These are phyloP conservation scores for Fusarium sterilihyphosum DNA, from an alignment of 2,329 filamentous ascomycete species.

Conservation along the genomic window DNA sequence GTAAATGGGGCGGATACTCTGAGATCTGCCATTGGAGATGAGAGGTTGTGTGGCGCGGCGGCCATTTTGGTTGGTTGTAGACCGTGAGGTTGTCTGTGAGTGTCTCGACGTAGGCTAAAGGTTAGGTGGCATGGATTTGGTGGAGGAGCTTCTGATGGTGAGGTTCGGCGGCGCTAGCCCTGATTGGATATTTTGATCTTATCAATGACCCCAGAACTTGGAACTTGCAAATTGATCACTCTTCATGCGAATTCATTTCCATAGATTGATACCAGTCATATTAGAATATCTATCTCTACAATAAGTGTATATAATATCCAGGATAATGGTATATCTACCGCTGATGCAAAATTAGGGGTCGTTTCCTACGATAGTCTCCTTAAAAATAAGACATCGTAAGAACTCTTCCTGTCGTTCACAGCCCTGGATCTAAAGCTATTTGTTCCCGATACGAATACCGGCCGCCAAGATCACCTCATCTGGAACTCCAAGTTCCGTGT, in stretches of 20 bases:
- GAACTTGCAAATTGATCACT: not conserved
- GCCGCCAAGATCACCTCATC: constrained; percentile 3
- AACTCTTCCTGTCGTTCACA: not conserved
- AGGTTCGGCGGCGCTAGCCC: constrained; percentile 20
- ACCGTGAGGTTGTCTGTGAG: constrained; percentile 14
- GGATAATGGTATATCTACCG: not conserved
- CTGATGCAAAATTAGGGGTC: fast-evolving
- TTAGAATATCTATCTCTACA: not conserved
- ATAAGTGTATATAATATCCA: too few relatives aligned
- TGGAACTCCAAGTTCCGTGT: constrained; percentile 14
- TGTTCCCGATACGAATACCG: not conserved
- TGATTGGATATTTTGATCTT: constrained; percentile 18
- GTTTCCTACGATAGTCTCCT: not conserved
- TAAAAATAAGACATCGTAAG: too few relatives aligned
- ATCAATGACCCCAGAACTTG: constrained; percentile 16
- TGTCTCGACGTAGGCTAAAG: constrained; percentile 29
- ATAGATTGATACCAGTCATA: too few relatives aligned
- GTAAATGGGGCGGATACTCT: constrained; percentile 50
- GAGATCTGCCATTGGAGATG: constrained; percentile 42
- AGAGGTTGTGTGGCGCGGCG: constrained; percentile 42
- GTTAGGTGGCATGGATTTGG: constrained; percentile 36
- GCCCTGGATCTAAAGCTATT: not conserved
- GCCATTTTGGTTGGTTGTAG: constrained; percentile 18
- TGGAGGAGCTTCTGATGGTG: constrained; percentile 12
- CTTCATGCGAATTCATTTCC: not conserved